A percentile compares a stretch with the other conserved stretches of the same genome.
Conservation (phyloP, 2,329 filamentous ascomycete genomes). For the Exophiala lecanii-corni region DNA sequence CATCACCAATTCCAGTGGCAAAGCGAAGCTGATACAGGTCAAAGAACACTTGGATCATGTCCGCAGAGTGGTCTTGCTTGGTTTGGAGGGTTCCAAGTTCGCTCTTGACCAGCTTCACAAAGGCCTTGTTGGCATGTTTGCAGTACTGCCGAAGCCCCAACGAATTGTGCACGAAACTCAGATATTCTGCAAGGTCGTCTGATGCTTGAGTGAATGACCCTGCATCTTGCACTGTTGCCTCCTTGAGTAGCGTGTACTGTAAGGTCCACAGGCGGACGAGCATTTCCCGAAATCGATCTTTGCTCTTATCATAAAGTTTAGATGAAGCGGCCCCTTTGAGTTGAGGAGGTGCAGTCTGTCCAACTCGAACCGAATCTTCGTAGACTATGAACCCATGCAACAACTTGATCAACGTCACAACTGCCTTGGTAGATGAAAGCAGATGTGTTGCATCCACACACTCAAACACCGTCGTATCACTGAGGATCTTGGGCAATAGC, state of each 20-base stretch:
- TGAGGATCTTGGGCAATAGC: slow-evolving; percentile 63
- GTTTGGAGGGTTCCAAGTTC: slow-evolving; percentile 74
- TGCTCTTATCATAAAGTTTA: slow-evolving; percentile 45
- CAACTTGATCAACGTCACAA: slow-evolving; percentile 68
- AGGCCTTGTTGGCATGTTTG: slow-evolving; percentile 77
- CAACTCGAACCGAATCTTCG: slow-evolving; percentile 80
- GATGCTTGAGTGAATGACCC: slow-evolving; percentile 61
- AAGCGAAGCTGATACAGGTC: slow-evolving; percentile 80
- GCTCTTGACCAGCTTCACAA: slow-evolving; percentile 81
- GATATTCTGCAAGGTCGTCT: slow-evolving; percentile 70
- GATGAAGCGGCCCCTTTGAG: slow-evolving; percentile 45
- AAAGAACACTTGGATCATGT: slow-evolving; percentile 78
- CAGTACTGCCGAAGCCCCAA: slow-evolving; percentile 81
- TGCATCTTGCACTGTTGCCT: slow-evolving; percentile 64
- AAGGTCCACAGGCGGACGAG: slow-evolving; percentile 84
- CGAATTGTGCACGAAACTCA: slow-evolving; percentile 77
- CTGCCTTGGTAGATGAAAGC: slow-evolving; percentile 63
- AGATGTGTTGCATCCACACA: slow-evolving; percentile 79
- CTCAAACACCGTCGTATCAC: slow-evolving; percentile 68
- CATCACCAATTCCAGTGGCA: slow-evolving; percentile 59
- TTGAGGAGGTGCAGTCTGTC: slow-evolving; percentile 60
- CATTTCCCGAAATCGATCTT: slow-evolving; percentile 75
- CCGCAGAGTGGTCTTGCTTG: slow-evolving; percentile 77
- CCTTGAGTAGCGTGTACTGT: slow-evolving; percentile 74
- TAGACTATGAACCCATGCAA: slow-evolving; percentile 75